phyloP scores from a whole-genome alignment of 768 basidiomycete species.

The Filobasidium floriforme region DNA sequence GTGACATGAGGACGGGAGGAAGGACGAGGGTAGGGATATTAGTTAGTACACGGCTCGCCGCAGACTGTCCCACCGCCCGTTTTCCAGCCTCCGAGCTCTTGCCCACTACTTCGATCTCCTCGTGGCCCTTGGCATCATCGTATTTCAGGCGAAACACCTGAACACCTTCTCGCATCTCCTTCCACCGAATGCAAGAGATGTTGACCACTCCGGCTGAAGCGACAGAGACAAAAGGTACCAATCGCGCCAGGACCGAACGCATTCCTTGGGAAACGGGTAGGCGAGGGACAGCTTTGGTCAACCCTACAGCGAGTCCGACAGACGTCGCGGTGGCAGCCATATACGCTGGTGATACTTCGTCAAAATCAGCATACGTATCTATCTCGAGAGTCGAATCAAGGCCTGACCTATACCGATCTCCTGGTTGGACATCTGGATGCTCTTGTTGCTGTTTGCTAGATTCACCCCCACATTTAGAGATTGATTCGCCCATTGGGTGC shows the following conservation, averaged over 20 bases:
- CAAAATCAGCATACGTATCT: too few species aligned
- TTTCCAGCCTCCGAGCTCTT: slow-evolving; percentile 45
- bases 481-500: slow-evolving; percentile 43
- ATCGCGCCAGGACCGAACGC: slow-evolving; percentile 31
- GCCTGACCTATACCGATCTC: slow-evolving; percentile 38
- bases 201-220: slow-evolving; percentile 47
- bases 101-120: slow-evolving; percentile 42
- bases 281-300: slow-evolving; percentile 45
- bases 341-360: slow-evolving; percentile 41
- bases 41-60: slow-evolving; percentile 45
- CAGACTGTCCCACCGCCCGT: slow-evolving; percentile 46
- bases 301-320: slow-evolving; percentile 46
- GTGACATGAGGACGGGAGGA: slow-evolving; percentile 46
- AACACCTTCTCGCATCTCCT: slow-evolving; percentile 48
- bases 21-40: slow-evolving; percentile 48
- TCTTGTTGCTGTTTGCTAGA: slow-evolving; percentile 48
- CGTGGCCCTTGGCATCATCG: slow-evolving; percentile 29
- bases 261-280: slow-evolving; percentile 37
- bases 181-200: slow-evolving; percentile 46
- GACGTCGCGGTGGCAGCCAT: slow-evolving; percentile 46
- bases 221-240: slow-evolving; percentile 47
- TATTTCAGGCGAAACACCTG: slow-evolving; percentile 36
- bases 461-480: slow-evolving; percentile 46
- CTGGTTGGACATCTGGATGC: slow-evolving; percentile 44
- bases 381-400: too few species aligned